Evolutionary conservation across 306 rosid species (phyloP), one percentile per base, ranked within the genome.

Genomic region (Alnus glutinosa): DNA sequence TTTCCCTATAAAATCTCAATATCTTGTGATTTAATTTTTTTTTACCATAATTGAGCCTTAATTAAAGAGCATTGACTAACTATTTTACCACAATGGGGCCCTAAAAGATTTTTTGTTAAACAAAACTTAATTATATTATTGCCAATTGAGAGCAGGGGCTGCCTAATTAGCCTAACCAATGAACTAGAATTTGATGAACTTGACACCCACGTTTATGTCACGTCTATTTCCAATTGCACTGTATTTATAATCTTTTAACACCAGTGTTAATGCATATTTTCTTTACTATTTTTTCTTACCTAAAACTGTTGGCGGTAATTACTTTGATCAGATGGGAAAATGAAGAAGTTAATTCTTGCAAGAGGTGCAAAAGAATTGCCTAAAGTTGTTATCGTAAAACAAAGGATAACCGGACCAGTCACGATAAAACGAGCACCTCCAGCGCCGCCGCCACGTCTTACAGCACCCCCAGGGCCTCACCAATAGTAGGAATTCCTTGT

Each of bases 241-340:
- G 59, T 18, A 55, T 5, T 18, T 16, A 55, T 55, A 3, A 0
- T 16, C 32, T n/a, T 55, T 30, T 23, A 8, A 30, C 28, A 9
- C 1, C 0, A 4, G 16, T 11, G 16, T 11, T 3, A 4, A 16
- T 52, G 0, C 7, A 1, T 30, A 15, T 11, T 10, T 10, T 0
- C 6, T 62, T 0, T 62, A 54, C 10, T 23, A 23, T 18, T 6
- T 14, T 16, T 4, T 10, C 5, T 1, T 28, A 2, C 1, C 1
- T 18, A 5, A 55, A 57, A 7, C 19, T 19, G 12, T 19, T n/a
- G 5, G 8, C n/a, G 63, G 1, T 50, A 12, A 50, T 8, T 19
- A 18, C 0, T 19, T 3, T 57, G 63, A 57, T 19, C 30, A 66
- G 71, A 48, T 66, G 71, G 36, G 71, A 66, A 15, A 3, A 36